Evolutionary conservation across 768 basidiomycete species (phyloP).

Genomic region (Daedaleopsis sinensis): DNA sequence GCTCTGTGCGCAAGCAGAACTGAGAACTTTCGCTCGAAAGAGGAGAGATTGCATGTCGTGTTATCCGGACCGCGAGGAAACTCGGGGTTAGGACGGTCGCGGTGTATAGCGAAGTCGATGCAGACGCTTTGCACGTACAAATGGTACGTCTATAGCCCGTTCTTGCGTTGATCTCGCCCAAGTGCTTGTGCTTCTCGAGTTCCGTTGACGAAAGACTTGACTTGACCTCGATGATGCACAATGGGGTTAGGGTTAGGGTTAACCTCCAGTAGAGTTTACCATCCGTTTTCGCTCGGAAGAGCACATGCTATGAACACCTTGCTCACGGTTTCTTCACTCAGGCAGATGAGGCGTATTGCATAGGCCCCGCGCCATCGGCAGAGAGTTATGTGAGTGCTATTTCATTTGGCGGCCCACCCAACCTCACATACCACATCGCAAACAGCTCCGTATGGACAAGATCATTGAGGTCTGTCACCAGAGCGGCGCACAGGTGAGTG

Average conservation of each 20-base stretch:
- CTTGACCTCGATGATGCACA: too few species aligned
- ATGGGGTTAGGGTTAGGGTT: too few species aligned
- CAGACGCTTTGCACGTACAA: constrained; percentile 77
- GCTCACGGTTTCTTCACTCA: constrained; percentile 18
- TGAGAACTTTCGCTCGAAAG: constrained; percentile 39
- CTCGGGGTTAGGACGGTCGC: constrained; percentile 92
- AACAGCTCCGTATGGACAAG: constrained; percentile 82
- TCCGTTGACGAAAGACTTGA: too few species aligned
- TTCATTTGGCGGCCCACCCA: too few species aligned
- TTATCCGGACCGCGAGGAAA: constrained; percentile 87
- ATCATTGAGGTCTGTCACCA: constrained; percentile 81
- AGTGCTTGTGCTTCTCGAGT: too few species aligned
- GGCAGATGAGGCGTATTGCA: constrained; percentile 64
- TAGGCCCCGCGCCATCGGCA: constrained; percentile 87
- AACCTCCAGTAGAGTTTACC: too few species aligned
- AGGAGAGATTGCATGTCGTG: constrained; percentile 95
- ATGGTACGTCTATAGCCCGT: constrained; percentile 49
- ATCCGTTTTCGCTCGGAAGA: too few species aligned
- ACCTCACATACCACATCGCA: not conserved
- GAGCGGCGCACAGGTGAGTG: constrained; percentile 81
- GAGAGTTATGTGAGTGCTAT: constrained; percentile 86
- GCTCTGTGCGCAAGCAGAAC: not conserved
- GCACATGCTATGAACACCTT: too few species aligned
- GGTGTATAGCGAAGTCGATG: constrained; percentile 89
- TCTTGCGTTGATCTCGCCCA: too few species aligned